Conservation (phyloP, 805 yeast species). For the Kodamaea sagamina region DNA sequence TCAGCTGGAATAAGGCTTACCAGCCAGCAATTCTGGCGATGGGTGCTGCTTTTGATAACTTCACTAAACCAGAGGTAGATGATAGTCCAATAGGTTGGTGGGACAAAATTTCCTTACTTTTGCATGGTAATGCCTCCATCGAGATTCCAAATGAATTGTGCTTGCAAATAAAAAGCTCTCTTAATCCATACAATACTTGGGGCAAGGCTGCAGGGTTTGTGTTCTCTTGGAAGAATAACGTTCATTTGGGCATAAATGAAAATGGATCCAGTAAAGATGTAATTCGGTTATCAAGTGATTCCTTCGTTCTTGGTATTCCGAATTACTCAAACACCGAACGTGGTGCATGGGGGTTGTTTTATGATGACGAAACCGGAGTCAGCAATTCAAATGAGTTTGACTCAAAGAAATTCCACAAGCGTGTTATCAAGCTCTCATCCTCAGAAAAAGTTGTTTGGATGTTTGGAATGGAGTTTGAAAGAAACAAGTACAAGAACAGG, state of each 20-base stretch:
- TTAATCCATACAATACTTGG: constrained; percentile 56
- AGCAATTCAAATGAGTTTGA: constrained; percentile 24
- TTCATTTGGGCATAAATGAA: constrained; percentile 52
- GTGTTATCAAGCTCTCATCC: constrained; percentile 54
- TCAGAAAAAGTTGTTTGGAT: constrained; percentile 75
- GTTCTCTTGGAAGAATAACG: constrained; percentile 63
- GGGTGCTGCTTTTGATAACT: constrained; percentile 41
- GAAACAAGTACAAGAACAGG: constrained; percentile 42
- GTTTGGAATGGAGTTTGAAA: constrained; percentile 71
- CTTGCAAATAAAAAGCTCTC: constrained; percentile 62
- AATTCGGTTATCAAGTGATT: constrained; percentile 54
- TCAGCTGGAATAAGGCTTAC: constrained; percentile 66
- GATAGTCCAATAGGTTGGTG: constrained; percentile 50
- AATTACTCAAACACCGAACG: constrained; percentile 41
- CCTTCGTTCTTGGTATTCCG: constrained; percentile 60
- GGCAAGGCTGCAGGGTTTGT: constrained; percentile 66
- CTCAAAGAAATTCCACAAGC: constrained; percentile 37
- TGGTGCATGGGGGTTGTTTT: constrained; percentile 41
- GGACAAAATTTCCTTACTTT: constrained; percentile 54
- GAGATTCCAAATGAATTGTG: constrained; percentile 54
- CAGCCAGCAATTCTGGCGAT: constrained; percentile 62
- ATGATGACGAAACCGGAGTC: constrained; percentile 23
- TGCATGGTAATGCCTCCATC: constrained; percentile 56
- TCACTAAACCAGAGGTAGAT: constrained; percentile 47
- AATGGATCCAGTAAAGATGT: constrained; percentile 50